A percentile compares a stretch with the other conserved stretches of the same genome.
Evolutionary conservation across 441 rosid genomes (phyloP).

Genomic region (Populus hybrid): DNA sequence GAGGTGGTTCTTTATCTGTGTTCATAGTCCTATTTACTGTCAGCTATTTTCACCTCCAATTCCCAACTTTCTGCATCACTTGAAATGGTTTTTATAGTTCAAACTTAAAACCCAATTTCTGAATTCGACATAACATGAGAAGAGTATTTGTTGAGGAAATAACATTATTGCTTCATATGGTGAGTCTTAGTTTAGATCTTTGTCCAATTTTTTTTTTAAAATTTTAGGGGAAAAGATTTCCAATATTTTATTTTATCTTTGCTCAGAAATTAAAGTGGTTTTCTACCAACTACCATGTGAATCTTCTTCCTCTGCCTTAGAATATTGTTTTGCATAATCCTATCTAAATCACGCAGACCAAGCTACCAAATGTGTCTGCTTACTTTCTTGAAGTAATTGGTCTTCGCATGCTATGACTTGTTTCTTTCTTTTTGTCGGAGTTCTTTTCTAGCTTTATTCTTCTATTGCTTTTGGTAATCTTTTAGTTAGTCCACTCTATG

Average conservation of each 20-base stretch:
- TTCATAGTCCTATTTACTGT: not conserved
- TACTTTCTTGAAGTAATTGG: not conserved
- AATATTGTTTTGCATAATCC: not conserved
- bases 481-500: constrained; percentile 3
- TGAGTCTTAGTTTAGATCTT: not conserved
- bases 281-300: not conserved
- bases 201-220: not conserved
- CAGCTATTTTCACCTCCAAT: not conserved
- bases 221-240: not conserved
- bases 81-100: not conserved
- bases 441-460: not conserved
- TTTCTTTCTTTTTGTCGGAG: constrained; percentile 1
- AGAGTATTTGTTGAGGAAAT: not conserved
- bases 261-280: not conserved
- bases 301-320: not conserved
- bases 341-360: not conserved
- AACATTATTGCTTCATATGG: not conserved
- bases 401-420: not conserved
- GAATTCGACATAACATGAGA: not conserved
- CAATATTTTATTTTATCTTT: not conserved
- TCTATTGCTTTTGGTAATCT: constrained; percentile 1
- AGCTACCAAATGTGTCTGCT: not conserved
- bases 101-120: not conserved
- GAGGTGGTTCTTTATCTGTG: not conserved
- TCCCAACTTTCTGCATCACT: not conserved